Evolutionary conservation across 306 rosid genomes (phyloP).

Genomic region (Lablab purpureus): DNA sequence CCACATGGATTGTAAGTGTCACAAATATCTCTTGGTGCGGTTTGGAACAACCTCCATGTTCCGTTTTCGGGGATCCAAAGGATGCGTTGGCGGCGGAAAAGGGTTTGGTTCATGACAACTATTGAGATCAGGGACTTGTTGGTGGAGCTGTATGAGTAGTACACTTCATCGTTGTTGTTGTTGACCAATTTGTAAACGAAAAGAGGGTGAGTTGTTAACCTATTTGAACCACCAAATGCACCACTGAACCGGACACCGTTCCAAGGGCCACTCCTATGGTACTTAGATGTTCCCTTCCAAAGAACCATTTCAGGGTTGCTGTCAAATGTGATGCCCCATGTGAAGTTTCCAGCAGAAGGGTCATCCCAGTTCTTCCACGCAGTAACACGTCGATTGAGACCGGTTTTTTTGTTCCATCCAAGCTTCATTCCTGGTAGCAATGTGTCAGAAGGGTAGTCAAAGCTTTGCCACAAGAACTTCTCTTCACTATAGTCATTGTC

Average conservation of each 20-base stretch:
- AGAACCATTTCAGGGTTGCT: constrained; percentile 24
- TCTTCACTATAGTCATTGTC: background rate
- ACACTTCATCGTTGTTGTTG: background rate
- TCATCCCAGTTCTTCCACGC: constrained; percentile 55
- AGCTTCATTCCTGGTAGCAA: constrained; percentile 35
- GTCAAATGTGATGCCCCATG: background rate
- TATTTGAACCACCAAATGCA: background rate
- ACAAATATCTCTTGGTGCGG: background rate
- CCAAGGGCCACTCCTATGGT: constrained; percentile 15
- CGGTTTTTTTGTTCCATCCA: constrained; percentile 50
- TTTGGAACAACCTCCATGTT: background rate
- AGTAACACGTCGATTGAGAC: constrained; percentile 39
- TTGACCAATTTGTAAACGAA: background rate
- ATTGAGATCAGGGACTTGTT: background rate
- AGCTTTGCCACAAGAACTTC: background rate
- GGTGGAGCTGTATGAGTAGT: background rate
- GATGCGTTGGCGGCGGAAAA: background rate
- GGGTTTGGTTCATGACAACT: constrained; percentile 19
- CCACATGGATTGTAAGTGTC: constrained; percentile 19
- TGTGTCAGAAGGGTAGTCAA: constrained; percentile 41
- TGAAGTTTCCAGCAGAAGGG: constrained; percentile 44
- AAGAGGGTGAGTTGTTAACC: background rate
- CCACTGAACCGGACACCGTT: constrained; percentile 9
- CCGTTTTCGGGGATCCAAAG: constrained; percentile 5
- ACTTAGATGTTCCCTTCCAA: constrained; percentile 14